A percentile compares a stretch with the other conserved stretches of the same genome.
phyloP scores from a whole-genome alignment of 2,329 filamentous ascomycete species.

The Chrysoporthe cubensis region DNA sequence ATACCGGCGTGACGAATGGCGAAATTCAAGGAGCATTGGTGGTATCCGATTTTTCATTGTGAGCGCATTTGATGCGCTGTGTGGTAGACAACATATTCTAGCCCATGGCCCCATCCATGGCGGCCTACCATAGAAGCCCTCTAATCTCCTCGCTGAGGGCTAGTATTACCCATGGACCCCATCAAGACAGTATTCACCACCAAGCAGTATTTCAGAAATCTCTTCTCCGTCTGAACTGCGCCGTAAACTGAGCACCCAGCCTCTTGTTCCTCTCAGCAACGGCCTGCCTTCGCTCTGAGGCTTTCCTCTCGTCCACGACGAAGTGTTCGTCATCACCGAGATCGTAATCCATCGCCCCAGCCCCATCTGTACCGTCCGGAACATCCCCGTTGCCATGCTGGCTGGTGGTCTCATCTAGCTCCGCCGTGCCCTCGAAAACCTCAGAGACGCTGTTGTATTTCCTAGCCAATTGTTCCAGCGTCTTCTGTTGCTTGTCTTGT shows the following conservation, averaged over 20 bases:
- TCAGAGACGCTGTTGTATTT: constrained; percentile 20
- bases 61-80: neutral
- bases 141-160: neutral
- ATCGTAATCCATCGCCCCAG: neutral
- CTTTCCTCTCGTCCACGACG: constrained; percentile 11
- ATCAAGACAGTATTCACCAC: neutral
- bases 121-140: neutral
- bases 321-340: constrained; percentile 20
- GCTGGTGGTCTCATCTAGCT: constrained; percentile 6
- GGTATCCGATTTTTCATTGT: neutral
- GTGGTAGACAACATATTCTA: neutral
- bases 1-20: neutral
- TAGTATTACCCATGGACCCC: too few species aligned
- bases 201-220: neutral
- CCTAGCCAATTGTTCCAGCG: constrained; percentile 16
- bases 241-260: constrained; percentile 12
- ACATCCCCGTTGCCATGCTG: neutral
- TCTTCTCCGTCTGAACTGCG: constrained; percentile 10
- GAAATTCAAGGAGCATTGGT: neutral
- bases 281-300: constrained; percentile 4
- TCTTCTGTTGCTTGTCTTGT: constrained; percentile 8
- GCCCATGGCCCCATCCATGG: neutral
- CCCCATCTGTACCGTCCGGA: neutral
- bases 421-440: constrained; percentile 22
- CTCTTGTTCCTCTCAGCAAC: constrained; percentile 7